phyloP scores from a whole-genome alignment of 495 filamentous ascomycete genomes.

The Barbatosphaeria neglecta region DNA sequence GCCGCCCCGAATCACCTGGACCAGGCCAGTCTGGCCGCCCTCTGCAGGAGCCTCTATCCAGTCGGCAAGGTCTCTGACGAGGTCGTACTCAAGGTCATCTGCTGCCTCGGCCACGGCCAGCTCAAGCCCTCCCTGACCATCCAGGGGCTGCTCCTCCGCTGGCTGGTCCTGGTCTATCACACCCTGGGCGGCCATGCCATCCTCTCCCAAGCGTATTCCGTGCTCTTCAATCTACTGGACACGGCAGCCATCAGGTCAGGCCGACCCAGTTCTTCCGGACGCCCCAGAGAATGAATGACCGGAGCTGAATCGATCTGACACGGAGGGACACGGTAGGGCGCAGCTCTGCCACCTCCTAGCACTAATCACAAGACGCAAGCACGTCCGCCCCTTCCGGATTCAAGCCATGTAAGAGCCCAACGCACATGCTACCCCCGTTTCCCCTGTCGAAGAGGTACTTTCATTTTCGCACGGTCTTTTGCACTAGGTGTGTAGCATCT shows the following conservation, averaged over 20 bases:
- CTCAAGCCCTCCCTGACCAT: conserved; percentile 62
- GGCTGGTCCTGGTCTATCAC: conserved; percentile 72
- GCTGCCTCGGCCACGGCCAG: conserved; percentile 65
- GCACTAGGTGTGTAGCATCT: too few relatives aligned
- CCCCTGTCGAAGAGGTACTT: too few relatives aligned
- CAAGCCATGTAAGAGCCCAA: conserved; percentile 56
- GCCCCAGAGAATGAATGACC: too few relatives aligned
- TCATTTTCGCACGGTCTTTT: too few relatives aligned
- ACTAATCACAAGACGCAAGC: conserved; percentile 70
- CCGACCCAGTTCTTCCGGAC: not conserved
- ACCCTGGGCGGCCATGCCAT: conserved; percentile 52
- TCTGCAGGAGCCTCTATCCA: conserved; percentile 71
- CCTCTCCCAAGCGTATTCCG: conserved; percentile 59
- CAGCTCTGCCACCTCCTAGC: conserved; percentile 75
- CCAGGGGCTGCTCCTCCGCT: conserved; percentile 59
- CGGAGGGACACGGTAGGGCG: conserved; percentile 27
- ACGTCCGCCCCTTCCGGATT: conserved; percentile 77
- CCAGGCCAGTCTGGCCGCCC: conserved; percentile 52
- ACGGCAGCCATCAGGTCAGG: conserved; percentile 59
- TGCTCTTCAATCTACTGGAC: conserved; percentile 75
- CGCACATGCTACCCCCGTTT: too few relatives aligned
- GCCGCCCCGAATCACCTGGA: conserved; percentile 58
- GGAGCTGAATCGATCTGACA: conserved; percentile 10
- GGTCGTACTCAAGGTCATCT: conserved; percentile 55
- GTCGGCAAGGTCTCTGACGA: conserved; percentile 47